phyloP scores from a whole-genome alignment of 148 eudicot species.

The Amaranthus hypochondriacus region DNA sequence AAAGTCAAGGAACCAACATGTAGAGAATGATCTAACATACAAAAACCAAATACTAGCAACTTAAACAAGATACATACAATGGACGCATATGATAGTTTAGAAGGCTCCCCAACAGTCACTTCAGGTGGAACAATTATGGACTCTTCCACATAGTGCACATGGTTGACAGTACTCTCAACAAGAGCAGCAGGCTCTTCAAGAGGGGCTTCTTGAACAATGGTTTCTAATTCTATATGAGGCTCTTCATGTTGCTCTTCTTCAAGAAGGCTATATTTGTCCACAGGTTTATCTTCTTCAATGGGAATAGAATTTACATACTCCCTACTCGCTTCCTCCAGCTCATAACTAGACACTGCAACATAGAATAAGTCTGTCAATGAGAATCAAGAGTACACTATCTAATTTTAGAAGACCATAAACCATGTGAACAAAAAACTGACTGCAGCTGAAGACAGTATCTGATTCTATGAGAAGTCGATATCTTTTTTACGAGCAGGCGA shows the following conservation, averaged over 20 bases:
- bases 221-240: constrained; percentile 30
- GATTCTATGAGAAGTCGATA: neutral
- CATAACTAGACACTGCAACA: constrained; percentile 45
- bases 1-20: neutral
- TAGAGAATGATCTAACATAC: neutral
- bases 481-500: neutral
- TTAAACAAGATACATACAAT: constrained; percentile 49
- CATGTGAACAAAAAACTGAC: neutral
- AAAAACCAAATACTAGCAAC: neutral
- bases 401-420: neutral
- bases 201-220: constrained; percentile 46
- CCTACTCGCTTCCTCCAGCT: constrained; percentile 62
- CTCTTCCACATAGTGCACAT: constrained; percentile 43
- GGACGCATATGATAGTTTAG: constrained; percentile 70
- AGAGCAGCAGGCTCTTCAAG: constrained; percentile 38
- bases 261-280: constrained; percentile 52
- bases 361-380: constrained; percentile 3
- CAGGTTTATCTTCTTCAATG: constrained; percentile 53
- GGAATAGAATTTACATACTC: constrained; percentile 61
- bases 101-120: constrained; percentile 41
- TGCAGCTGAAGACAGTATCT: neutral
- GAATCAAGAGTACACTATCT: neutral
- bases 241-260: constrained; percentile 56
- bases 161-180: constrained; percentile 25
- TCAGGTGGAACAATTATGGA: constrained; percentile 22